Conservation (phyloP, 352 stramenopile genomes). For the Lagenidium giganteum region DNA sequence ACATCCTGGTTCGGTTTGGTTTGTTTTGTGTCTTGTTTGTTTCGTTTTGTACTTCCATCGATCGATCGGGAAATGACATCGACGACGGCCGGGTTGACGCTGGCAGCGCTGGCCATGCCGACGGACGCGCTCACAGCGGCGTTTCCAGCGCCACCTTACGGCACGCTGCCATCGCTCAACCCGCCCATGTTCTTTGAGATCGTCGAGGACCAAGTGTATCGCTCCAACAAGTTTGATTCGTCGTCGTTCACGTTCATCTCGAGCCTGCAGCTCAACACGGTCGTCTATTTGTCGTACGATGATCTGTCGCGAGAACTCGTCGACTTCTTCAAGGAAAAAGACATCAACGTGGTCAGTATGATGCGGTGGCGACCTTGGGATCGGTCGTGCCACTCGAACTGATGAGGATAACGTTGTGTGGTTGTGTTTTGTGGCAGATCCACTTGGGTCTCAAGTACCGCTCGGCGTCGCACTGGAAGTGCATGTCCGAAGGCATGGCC, state of each 20-base stretch:
- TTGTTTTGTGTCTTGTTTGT: not conserved
- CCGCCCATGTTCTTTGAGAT: conserved; percentile 86
- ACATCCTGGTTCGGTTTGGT: not conserved
- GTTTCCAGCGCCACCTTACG: conserved; percentile 25
- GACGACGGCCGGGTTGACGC: not conserved
- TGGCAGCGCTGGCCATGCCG: conserved; percentile 6
- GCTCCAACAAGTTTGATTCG: conserved; percentile 84
- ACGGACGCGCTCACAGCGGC: conserved; percentile 5
- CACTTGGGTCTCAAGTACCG: conserved; percentile 82
- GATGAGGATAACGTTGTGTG: not conserved
- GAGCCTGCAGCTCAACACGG: conserved; percentile 76
- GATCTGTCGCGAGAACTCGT: conserved; percentile 70
- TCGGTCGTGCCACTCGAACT: too few species aligned
- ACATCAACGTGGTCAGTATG: conserved; percentile 60
- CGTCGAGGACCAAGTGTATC: conserved; percentile 79
- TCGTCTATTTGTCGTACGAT: conserved; percentile 84
- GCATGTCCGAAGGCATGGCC: conserved; percentile 78
- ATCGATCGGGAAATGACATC: not conserved
- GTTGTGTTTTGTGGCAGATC: conserved; percentile 27
- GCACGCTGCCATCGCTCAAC: conserved; percentile 71
- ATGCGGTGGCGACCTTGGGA: not conserved
- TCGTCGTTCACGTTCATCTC: conserved; percentile 81
- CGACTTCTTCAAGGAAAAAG: conserved; percentile 80
- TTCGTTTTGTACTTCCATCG: not conserved
- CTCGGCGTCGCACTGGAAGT: conserved; percentile 56